These are phyloP conservation scores for Taxawa tesnikishii DNA, from an alignment of 2,329 filamentous ascomycete species.

Conservation along the genomic window DNA sequence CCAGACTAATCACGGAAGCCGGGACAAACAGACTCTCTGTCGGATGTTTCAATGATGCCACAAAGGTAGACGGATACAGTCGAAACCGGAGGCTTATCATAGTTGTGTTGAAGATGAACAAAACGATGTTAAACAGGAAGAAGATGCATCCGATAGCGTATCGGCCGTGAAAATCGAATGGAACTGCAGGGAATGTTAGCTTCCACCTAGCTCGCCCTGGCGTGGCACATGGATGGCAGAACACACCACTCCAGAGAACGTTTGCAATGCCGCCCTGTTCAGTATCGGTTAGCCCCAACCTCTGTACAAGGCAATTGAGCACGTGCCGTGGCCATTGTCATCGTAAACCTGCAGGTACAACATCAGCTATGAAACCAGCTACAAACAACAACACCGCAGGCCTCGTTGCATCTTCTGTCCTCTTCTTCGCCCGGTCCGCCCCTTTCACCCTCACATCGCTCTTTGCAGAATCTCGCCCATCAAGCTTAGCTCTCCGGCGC, in stretches of 20 bases:
- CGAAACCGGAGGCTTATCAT: constrained; percentile 59
- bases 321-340: constrained; percentile 51
- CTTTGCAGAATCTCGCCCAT: too few relatives aligned
- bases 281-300: too few relatives aligned
- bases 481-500: too few relatives aligned
- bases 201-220: too few relatives aligned
- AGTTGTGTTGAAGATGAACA: constrained; percentile 60
- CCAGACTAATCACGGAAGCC: constrained; percentile 54
- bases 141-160: constrained; percentile 36
- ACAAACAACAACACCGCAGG: too few relatives aligned
- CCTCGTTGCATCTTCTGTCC: too few relatives aligned
- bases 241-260: constrained; percentile 43
- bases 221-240: neutral
- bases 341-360: too few relatives aligned
- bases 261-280: constrained; percentile 36
- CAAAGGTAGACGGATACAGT: constrained; percentile 57
- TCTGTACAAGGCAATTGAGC: too few relatives aligned
- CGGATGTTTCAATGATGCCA: constrained; percentile 60
- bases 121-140: constrained; percentile 35
- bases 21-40: constrained; percentile 70
- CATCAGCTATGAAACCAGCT: too few relatives aligned
- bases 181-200: too few relatives aligned
- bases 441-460: too few relatives aligned
- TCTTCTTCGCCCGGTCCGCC: too few relatives aligned
- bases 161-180: constrained; percentile 30